Percentiles rank a stretch among this genome's conserved stretches.
phyloP scores from a whole-genome alignment of 2,329 filamentous ascomycete species.

The Penicillium freii region DNA sequence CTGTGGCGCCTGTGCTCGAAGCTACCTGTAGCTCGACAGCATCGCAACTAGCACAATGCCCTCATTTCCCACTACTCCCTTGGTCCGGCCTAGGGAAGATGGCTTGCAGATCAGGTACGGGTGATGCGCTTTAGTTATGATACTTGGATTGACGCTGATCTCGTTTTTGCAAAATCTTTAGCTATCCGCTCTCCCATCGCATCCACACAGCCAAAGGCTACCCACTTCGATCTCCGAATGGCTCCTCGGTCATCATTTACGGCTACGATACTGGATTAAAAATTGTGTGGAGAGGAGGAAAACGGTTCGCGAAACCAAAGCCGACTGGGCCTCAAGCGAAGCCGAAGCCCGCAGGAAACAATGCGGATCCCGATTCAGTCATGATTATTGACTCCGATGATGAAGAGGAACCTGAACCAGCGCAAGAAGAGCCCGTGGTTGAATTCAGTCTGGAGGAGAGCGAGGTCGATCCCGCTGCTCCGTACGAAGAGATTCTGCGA shows the following conservation, averaged over 20 bases:
- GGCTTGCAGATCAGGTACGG: slow-evolving; percentile 45
- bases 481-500: slow-evolving; percentile 55
- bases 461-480: slow-evolving; percentile 57
- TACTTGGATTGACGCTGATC: slow-evolving; percentile 7
- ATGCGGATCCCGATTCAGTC: slow-evolving; percentile 41
- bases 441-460: slow-evolving; percentile 54
- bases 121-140: background rate
- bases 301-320: slow-evolving; percentile 42
- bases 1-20: slow-evolving; percentile 19
- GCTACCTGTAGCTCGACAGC: slow-evolving; percentile 8
- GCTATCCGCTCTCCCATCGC: slow-evolving; percentile 61
- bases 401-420: slow-evolving; percentile 42
- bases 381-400: slow-evolving; percentile 60
- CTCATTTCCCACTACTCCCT: slow-evolving; percentile 37
- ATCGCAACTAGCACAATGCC: slow-evolving; percentile 30
- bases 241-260: slow-evolving; percentile 61
- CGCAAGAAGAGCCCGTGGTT: slow-evolving; percentile 22
- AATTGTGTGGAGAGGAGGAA: slow-evolving; percentile 61
- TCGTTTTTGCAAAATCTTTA: slow-evolving; percentile 29
- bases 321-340: slow-evolving; percentile 24
- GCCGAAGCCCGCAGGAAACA: slow-evolving; percentile 25
- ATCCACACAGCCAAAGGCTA: slow-evolving; percentile 58
- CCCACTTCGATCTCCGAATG: slow-evolving; percentile 58
- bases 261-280: slow-evolving; percentile 59
- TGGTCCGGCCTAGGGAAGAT: slow-evolving; percentile 40